Percentiles rank a stretch among this genome's conserved stretches.
These are phyloP conservation scores for Patellifolia procumbens DNA, from an alignment of 179 eudicot genomes.

Conservation along the genomic window DNA sequence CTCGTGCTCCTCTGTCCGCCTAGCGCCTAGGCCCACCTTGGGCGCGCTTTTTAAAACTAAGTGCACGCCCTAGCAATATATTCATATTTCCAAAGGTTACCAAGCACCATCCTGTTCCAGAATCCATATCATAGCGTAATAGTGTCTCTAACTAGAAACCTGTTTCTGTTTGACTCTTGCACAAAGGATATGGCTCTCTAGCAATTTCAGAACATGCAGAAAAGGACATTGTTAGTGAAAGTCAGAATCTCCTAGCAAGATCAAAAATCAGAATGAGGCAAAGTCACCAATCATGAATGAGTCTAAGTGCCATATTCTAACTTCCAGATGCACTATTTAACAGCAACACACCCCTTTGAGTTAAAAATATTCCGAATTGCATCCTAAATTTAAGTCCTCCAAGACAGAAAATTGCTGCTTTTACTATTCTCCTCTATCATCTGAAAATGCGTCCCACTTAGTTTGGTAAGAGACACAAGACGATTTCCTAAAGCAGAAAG, in stretches of 20 bases:
- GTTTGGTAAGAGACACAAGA: not conserved
- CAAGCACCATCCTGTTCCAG: too few relatives aligned
- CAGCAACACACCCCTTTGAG: not conserved
- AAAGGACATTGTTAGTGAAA: not conserved
- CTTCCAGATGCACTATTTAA: not conserved
- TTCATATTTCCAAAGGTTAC: too few relatives aligned
- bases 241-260: not conserved
- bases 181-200: not conserved
- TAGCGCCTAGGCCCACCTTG: too few relatives aligned
- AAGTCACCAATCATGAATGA: not conserved
- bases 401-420: not conserved
- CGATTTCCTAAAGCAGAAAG: not conserved
- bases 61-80: too few relatives aligned
- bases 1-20: too few relatives aligned
- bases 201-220: not conserved
- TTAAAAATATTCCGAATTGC: not conserved
- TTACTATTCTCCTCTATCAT: not conserved
- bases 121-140: not conserved
- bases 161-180: not conserved
- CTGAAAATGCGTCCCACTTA: not conserved
- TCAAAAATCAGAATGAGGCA: not conserved
- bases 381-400: not conserved
- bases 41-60: too few relatives aligned
- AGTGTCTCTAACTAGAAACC: not conserved
- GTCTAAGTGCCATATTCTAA: not conserved